These are phyloP conservation scores for Hordeum vulgare DNA, from an alignment of 176 grass and related monocot genomes.

Conservation along the genomic window DNA sequence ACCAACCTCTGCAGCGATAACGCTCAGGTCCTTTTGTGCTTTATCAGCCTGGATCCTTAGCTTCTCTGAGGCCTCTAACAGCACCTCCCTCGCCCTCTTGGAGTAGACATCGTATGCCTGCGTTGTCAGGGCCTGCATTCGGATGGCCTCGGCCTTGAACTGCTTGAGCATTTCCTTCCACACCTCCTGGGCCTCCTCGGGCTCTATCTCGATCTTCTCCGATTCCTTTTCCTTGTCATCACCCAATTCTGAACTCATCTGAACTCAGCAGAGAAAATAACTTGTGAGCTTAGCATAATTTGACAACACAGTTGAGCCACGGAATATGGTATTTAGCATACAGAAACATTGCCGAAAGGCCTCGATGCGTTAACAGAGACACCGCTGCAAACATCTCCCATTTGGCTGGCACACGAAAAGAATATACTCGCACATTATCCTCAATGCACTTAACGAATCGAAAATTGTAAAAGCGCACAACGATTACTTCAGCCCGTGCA, in stretches of 20 bases:
- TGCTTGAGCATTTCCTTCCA: constrained; percentile 63
- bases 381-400: neutral
- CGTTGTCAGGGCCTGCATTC: constrained; percentile 42
- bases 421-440: neutral
- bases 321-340: neutral
- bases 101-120: constrained; percentile 66
- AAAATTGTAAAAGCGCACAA: too few species aligned
- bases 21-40: constrained; percentile 64
- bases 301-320: neutral
- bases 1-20: constrained; percentile 48
- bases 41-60: constrained; percentile 77
- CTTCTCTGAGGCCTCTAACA: constrained; percentile 60
- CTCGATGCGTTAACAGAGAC: neutral
- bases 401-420: neutral
- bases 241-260: constrained; percentile 9
- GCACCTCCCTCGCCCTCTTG: constrained; percentile 52
- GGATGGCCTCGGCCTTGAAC: constrained; percentile 62
- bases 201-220: constrained; percentile 25
- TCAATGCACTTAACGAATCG: neutral
- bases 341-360: neutral
- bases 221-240: constrained; percentile 20
- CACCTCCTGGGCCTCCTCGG: constrained; percentile 48
- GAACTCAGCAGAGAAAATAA: neutral
- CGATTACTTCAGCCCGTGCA: neutral
- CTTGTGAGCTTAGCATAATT: neutral